A percentile compares a stretch with the other conserved stretches of the same genome.
phyloP scores from a whole-genome alignment of 1,284 basidiomycete genomes.

The Cystobasidium pallidum region DNA sequence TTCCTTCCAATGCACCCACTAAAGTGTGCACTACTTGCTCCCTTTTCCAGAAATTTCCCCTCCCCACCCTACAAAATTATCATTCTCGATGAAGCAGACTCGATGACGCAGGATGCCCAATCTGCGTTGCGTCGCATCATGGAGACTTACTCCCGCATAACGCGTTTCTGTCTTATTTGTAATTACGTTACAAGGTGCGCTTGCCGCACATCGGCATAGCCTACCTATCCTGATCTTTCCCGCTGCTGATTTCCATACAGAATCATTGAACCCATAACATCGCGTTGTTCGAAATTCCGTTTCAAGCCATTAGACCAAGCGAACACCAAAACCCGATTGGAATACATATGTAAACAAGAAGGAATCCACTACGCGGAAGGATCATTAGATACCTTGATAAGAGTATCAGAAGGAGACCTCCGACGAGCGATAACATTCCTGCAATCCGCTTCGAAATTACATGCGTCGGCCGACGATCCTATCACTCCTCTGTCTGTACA shows the following conservation, averaged over 20 bases:
- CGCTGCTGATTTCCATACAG: slow-evolving; percentile 59
- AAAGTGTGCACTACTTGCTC: too few relatives aligned
- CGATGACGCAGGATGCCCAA: slow-evolving; percentile 99
- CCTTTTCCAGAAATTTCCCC: slow-evolving; percentile 65
- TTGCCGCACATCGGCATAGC: neutral
- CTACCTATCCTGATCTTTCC: too few relatives aligned
- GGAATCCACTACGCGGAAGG: slow-evolving; percentile 60
- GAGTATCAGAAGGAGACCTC: slow-evolving; percentile 85
- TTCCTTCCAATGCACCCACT: too few relatives aligned
- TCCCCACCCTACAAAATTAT: slow-evolving; percentile 99
- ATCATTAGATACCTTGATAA: slow-evolving; percentile 74
- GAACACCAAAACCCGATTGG: slow-evolving; percentile 75
- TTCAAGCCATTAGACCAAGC: slow-evolving; percentile 86
- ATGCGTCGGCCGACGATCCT: slow-evolving; percentile 65
- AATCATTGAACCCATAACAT: slow-evolving; percentile 97
- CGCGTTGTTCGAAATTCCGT: slow-evolving; percentile 98
- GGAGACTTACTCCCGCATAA: slow-evolving; percentile 96
- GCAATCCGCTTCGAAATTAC: slow-evolving; percentile 89
- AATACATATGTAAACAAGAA: slow-evolving; percentile 72
- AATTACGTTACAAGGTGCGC: slow-evolving; percentile 95
- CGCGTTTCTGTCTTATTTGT: slow-evolving; percentile 96
- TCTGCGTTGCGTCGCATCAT: slow-evolving; percentile 94
- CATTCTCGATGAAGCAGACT: slow-evolving; percentile 98
- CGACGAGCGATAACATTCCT: slow-evolving; percentile 98
- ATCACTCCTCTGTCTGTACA: slow-evolving; percentile 75